These are phyloP conservation scores for Eucalyptus tenuipes DNA, from an alignment of 345 rosid genomes.

Conservation along the genomic window DNA sequence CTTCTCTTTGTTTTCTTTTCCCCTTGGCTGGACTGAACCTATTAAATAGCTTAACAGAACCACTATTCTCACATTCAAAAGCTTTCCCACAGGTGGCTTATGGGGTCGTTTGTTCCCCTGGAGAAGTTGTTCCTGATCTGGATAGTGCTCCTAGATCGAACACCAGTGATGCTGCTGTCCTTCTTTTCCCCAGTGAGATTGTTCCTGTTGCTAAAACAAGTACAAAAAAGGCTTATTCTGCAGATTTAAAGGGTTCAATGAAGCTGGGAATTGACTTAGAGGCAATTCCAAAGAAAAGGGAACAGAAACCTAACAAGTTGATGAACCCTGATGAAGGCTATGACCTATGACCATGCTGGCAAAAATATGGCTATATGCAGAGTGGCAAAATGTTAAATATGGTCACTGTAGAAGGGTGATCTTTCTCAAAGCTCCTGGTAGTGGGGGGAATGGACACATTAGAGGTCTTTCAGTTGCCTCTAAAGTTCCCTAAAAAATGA, in stretches of 20 bases:
- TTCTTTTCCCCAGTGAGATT: not conserved
- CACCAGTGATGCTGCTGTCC: not conserved
- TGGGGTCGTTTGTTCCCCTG: not conserved
- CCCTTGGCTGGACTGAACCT: not conserved
- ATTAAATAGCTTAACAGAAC: not conserved
- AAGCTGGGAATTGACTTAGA: constrained; percentile 19
- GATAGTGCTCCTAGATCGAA: not conserved
- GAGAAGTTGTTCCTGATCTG: not conserved
- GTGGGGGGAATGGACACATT: not conserved
- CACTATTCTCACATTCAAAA: not conserved
- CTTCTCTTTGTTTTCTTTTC: not conserved
- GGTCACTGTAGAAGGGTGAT: constrained; percentile 12
- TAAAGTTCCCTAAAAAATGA: not conserved
- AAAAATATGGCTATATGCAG: constrained; percentile 22
- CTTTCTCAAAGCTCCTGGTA: too few relatives aligned
- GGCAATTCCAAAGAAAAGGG: constrained; percentile 34
- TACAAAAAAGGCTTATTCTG: not conserved
- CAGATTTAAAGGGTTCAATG: constrained; percentile 1
- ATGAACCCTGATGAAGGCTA: constrained; percentile 59
- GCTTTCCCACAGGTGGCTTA: not conserved
- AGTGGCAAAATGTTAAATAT: constrained; percentile 10
- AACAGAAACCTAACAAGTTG: constrained; percentile 43
- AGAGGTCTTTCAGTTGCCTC: not conserved
- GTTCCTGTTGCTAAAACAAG: not conserved
- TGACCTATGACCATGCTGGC: too few relatives aligned